These are phyloP conservation scores for Tolypocladium capitatum DNA, from an alignment of 2,329 filamentous ascomycete species.

Conservation along the genomic window DNA sequence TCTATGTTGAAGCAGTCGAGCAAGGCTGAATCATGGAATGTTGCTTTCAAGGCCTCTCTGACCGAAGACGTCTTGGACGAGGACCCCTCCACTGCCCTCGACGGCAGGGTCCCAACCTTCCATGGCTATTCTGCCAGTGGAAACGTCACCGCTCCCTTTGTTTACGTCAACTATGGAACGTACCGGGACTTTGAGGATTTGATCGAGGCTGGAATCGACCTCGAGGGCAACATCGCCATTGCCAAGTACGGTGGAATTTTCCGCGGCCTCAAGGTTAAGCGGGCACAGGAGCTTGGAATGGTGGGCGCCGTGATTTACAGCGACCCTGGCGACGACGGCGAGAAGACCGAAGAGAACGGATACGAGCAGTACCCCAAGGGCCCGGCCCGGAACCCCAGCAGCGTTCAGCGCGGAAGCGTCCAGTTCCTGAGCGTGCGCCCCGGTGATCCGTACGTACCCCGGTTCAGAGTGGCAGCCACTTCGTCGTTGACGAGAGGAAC, in stretches of 20 bases:
- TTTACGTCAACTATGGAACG: constrained; percentile 86
- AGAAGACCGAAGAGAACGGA: constrained; percentile 69
- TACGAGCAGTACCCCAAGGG: constrained; percentile 70
- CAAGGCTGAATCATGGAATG: constrained; percentile 32
- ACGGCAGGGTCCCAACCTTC: constrained; percentile 72
- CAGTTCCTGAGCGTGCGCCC: constrained; percentile 61
- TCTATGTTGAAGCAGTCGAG: constrained; percentile 42
- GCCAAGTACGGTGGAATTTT: constrained; percentile 79
- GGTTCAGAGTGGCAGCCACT: no score
- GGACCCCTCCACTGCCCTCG: constrained; percentile 62
- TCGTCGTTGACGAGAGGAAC: background rate
- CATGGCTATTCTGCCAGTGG: constrained; percentile 89
- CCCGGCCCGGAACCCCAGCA: constrained; percentile 74
- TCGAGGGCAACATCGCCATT: constrained; percentile 77
- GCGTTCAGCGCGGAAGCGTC: constrained; percentile 78
- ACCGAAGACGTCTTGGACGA: constrained; percentile 76
- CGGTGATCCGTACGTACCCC: constrained; percentile 48
- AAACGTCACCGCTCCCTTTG: constrained; percentile 77
- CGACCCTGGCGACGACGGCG: constrained; percentile 81
- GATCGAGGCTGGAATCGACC: constrained; percentile 55
- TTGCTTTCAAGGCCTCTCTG: constrained; percentile 67
- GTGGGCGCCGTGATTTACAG: constrained; percentile 73
- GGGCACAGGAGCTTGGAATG: constrained; percentile 83
- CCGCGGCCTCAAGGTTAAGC: constrained; percentile 82
- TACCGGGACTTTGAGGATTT: constrained; percentile 78